Percentiles rank a stretch among this genome's conserved stretches.
These are phyloP conservation scores for Chenopodium formosanum DNA, from an alignment of 148 eudicot species.

Conservation along the genomic window DNA sequence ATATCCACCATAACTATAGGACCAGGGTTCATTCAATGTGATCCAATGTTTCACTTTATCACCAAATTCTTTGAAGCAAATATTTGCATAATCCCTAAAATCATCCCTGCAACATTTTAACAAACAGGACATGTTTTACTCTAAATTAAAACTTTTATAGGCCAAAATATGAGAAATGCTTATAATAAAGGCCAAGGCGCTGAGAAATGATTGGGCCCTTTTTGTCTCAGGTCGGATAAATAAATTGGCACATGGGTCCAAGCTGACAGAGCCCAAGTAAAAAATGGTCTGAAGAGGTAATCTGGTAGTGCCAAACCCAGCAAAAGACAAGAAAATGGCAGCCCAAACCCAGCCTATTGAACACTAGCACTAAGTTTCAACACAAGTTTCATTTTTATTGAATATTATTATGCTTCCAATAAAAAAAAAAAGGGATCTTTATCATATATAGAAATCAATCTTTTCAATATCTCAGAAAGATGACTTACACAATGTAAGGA, in stretches of 20 bases:
- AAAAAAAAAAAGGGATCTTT: not conserved
- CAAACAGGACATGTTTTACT: not conserved
- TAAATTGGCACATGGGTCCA: too few species aligned
- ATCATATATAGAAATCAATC: not conserved
- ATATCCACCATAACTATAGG: conserved; percentile 17
- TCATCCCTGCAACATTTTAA: conserved; percentile 27
- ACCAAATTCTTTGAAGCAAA: conserved; percentile 36
- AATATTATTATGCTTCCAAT: not conserved
- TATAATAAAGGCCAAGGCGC: too few species aligned
- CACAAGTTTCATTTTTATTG: not conserved
- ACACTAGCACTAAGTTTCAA: not conserved
- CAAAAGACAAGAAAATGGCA: too few species aligned
- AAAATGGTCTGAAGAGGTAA: too few species aligned
- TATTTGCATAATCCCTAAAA: conserved; percentile 29
- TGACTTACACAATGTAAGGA: conserved; percentile 42
- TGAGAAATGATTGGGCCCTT: too few species aligned
- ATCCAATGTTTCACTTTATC: conserved; percentile 41
- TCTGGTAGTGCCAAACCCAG: too few species aligned
- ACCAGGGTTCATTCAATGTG: conserved; percentile 40
- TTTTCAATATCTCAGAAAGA: not conserved
- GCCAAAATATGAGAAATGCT: too few species aligned
- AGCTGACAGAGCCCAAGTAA: too few species aligned
- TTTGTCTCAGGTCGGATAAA: too few species aligned
- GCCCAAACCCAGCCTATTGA: too few species aligned
- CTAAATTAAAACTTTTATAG: too few species aligned